Evolutionary conservation across 179 eudicot genomes (phyloP).

Genomic region (Vitellaria paradoxa): DNA sequence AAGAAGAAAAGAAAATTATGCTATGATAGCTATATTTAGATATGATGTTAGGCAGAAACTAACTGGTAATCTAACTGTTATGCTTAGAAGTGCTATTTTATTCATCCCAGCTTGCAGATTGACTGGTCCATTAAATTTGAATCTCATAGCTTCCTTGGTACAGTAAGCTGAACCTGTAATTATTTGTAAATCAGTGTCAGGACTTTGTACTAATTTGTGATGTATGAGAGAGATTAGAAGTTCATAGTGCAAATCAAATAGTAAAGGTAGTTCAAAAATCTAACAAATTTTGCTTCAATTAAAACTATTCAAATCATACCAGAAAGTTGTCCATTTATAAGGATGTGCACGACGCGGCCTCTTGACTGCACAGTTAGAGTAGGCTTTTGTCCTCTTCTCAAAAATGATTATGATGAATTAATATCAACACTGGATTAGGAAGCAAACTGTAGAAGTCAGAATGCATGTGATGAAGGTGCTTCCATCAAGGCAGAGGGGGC

Average conservation of each 20-base stretch:
- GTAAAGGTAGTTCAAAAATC: neutral
- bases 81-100: slow-evolving; percentile 65
- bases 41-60: slow-evolving; percentile 19
- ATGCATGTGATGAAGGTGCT: neutral
- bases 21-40: neutral
- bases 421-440: slow-evolving; percentile 55
- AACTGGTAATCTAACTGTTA: slow-evolving; percentile 85
- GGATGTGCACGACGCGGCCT: slow-evolving; percentile 80
- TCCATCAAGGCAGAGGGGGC: neutral
- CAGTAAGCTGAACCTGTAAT: slow-evolving; percentile 81
- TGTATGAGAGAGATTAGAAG: neutral
- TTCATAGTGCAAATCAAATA: neutral
- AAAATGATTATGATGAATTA: slow-evolving; percentile 61
- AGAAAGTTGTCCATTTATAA: slow-evolving; percentile 66
- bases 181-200: neutral
- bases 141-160: slow-evolving; percentile 39
- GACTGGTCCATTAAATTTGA: slow-evolving; percentile 47
- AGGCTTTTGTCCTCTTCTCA: slow-evolving; percentile 62
- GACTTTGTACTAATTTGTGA: neutral
- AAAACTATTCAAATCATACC: slow-evolving; percentile 34
- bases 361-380: slow-evolving; percentile 61
- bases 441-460: neutral
- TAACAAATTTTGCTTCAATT: neutral
- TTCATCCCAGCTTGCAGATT: slow-evolving; percentile 60
- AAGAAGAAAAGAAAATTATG: neutral